Base-by-base conservation (phyloP, 2,329 filamentous ascomycete genomes). In the Fusarium sp. region DNA sequence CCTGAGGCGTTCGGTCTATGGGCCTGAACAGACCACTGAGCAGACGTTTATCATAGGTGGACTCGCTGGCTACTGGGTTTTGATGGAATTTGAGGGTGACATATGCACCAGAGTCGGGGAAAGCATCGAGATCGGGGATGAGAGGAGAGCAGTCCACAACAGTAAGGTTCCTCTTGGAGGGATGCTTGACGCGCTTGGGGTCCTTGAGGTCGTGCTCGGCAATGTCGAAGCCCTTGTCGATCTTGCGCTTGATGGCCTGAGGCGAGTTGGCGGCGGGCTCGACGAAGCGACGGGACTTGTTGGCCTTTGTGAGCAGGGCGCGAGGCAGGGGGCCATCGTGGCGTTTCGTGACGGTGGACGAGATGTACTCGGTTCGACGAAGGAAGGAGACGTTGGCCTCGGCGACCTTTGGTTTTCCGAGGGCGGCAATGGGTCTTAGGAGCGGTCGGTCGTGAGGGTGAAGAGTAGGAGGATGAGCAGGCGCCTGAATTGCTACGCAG, bases 311-410 rank as follows among this genome's bases (percentile, higher is more conserved):
- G 31, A 84, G 73, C 27, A 82, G 77, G 22, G 78, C 81, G 64
- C 80, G 81, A 78, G 86, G 81, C 40, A 88, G 84, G 59, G 88
- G 82, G 33, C 85, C 85, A 16, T 84, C 81, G 57, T 79, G 76
- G 70, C 88, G 88, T 79, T 90, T 91, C 7, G 86, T 80, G 33
- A 85, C 85, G 25, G 86, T 84, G 5, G 89, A 90, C 13, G 94
- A 94, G 79, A 98, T 98, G 85, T 98, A 98, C 83, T 99, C 97
- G 65, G 97, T 98, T 79, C 96, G 91, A 67, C 97, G 94, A 76
- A 99, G 89, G 89, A 99, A 99, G 73, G 95, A 98, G 63, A 98
- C 95, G 73, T 93, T 92, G 20, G 92, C 88, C 72, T 94, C 93
- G 71, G 91, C 90, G 47, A 91, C 89, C 77, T 94, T 94, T 52